These are phyloP conservation scores for Annulohypoxylon bovei DNA, from an alignment of 495 filamentous ascomycete species.

Conservation along the genomic window DNA sequence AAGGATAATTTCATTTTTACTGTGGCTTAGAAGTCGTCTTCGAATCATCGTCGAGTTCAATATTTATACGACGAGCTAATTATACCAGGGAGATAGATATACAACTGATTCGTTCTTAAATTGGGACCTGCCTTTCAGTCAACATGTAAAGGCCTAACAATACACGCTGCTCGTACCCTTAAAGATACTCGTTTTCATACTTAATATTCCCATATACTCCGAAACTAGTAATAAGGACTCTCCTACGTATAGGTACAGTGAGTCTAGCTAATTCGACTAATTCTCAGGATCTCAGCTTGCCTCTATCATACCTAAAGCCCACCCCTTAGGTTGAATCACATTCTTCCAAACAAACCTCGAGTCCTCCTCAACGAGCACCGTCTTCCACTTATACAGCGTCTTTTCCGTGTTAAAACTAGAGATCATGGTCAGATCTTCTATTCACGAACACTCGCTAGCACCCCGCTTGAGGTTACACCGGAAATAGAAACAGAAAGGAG, in stretches of 20 bases:
- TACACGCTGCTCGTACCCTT: too few relatives aligned
- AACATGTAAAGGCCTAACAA: too few relatives aligned
- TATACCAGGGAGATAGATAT: too few relatives aligned
- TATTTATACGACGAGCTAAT: neutral
- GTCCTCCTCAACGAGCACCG: neutral
- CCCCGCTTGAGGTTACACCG: neutral
- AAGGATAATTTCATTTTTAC: neutral
- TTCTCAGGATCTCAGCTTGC: too few relatives aligned
- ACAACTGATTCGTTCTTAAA: too few relatives aligned
- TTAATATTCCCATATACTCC: neutral
- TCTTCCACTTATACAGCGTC: neutral
- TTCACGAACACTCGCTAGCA: neutral
- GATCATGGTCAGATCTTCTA: neutral
- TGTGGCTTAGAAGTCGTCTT: neutral
- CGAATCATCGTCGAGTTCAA: neutral
- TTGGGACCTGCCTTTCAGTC: too few relatives aligned
- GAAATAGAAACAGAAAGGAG: neutral
- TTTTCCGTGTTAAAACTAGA: neutral
- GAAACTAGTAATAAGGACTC: neutral
- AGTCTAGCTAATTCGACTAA: neutral
- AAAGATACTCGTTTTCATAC: neutral
- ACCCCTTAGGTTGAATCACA: too few relatives aligned
- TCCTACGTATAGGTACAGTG: neutral
- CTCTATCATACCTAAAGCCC: too few relatives aligned
- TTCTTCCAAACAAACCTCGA: neutral